Base-by-base conservation (phyloP, 164 flowering plant species). In the Liquidambar formosana region DNA sequence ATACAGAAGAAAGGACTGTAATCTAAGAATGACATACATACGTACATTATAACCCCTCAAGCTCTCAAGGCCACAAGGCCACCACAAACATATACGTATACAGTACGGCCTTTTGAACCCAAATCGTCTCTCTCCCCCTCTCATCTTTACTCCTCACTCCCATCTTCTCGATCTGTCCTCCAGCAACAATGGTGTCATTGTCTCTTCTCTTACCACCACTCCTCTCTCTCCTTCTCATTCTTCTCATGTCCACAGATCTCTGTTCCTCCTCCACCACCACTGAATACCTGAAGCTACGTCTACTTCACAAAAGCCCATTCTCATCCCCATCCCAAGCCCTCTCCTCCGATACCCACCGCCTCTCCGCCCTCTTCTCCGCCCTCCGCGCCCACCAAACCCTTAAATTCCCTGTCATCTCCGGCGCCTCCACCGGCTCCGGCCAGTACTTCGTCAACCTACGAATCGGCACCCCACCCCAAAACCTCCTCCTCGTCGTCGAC, bases 401-500 rank as follows among this genome's bases (percentile, higher is more conserved):
- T 59, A 76, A 59, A 65, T 81, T 77, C 57, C 89, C 79, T 8
- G 62, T 85, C 52, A 60, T 71, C 58, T 86, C 89, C 76, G 87
- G 81, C 57, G 87, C 86, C 3, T 56, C 79, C 49, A 45, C 74
- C 68, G 89, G 89, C 61, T 71, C 86, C 63, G 89, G 89, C 19
- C 86, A 86, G 72, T 86, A 86, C 77, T 79, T 83, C 65, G 88
- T 87, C 51, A 71, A 78, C 26, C 78, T 92, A 64, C 70, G 61
- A 6, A 46, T 92, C 56, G 97, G 97, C 18, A 72, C 92, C 22
- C 97, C 97, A 1, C 90, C 94, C 0, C 92, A 86, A 53, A 68
- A 53, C 16, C 81, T 92, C 76, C 84, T 79, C 61, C 85, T 92
- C 22, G 83, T 90, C n/a, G 91, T 89, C 33, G 95, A 90, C 65